phyloP scores from a whole-genome alignment of 192 early-diverging fungal species.

The Phycomyces nitens region DNA sequence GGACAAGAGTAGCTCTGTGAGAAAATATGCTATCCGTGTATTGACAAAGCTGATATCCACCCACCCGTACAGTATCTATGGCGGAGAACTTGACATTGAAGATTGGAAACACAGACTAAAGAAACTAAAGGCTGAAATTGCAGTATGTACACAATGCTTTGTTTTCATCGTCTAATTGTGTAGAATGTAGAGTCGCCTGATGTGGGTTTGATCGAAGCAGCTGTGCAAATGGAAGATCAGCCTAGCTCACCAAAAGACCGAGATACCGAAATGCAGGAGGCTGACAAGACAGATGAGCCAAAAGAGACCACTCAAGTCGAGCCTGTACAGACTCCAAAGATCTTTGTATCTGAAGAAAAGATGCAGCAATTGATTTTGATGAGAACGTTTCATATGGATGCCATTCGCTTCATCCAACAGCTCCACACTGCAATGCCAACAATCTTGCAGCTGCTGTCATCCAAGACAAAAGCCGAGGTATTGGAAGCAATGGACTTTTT shows the following conservation, averaged over 20 bases:
- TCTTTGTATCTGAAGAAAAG: slow-evolving; percentile 44
- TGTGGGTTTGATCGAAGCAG: background rate
- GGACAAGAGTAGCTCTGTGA: slow-evolving; percentile 87
- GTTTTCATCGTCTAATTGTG: background rate
- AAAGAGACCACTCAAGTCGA: background rate
- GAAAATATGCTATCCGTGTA: slow-evolving; percentile 87
- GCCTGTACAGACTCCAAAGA: slow-evolving; percentile 21
- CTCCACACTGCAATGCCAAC: slow-evolving; percentile 73
- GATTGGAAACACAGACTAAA: slow-evolving; percentile 66
- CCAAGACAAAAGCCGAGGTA: slow-evolving; percentile 89
- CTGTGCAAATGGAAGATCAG: background rate
- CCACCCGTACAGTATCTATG: slow-evolving; percentile 87
- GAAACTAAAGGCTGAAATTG: slow-evolving; percentile 66
- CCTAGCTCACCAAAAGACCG: slow-evolving; percentile 10
- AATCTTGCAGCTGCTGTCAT: slow-evolving; percentile 81
- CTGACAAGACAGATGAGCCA: background rate
- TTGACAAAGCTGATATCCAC: slow-evolving; percentile 78
- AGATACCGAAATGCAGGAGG: slow-evolving; percentile 34
- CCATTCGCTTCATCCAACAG: slow-evolving; percentile 80
- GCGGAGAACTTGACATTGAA: slow-evolving; percentile 69
- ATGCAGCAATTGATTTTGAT: slow-evolving; percentile 50
- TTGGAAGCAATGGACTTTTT: slow-evolving; percentile 97
- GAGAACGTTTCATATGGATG: slow-evolving; percentile 83
- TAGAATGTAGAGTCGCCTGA: background rate
- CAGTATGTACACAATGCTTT: slow-evolving; percentile 54